Evolutionary conservation across 2,329 filamentous ascomycete genomes (phyloP).

Genomic region (Bipolaris cookei): DNA sequence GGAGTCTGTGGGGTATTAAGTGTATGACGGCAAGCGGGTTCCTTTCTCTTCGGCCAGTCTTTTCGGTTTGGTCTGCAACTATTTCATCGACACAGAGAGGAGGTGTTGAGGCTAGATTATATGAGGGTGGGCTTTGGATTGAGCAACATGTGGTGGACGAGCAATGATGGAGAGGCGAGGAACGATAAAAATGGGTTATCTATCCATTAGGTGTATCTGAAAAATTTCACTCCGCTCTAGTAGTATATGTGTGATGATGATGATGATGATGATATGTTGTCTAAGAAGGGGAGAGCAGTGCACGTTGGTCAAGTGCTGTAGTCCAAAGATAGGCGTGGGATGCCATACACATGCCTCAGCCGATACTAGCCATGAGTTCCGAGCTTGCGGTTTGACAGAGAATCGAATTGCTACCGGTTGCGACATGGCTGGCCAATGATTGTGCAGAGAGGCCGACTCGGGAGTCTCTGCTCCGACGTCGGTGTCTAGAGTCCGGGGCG

Average conservation of each 20-base stretch:
- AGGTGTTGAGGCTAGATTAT: constrained; percentile 1
- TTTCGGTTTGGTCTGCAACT: neutral
- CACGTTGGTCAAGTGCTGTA: no score
- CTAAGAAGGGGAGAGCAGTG: neutral
- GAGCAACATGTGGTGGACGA: constrained; percentile 2
- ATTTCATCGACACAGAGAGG: neutral
- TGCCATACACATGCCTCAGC: constrained; percentile 4
- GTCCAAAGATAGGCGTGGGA: no score
- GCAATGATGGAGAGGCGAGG: neutral
- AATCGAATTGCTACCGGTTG: neutral
- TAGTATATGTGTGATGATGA: neutral
- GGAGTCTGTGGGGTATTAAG: constrained; percentile 6
- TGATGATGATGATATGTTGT: neutral
- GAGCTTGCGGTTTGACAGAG: neutral
- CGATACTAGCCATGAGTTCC: constrained; percentile 9
- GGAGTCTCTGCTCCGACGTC: constrained; percentile 25
- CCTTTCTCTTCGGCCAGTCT: neutral
- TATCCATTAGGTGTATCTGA: neutral
- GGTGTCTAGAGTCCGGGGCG: constrained; percentile 18
- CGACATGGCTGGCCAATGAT: constrained; percentile 10
- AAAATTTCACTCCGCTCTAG: neutral
- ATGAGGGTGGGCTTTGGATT: neutral
- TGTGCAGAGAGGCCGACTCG: constrained; percentile 10
- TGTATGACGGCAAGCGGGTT: constrained; percentile 15
- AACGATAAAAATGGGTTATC: neutral